A percentile compares a stretch with the other conserved stretches of the same genome.
Conservation (phyloP, 2,329 filamentous ascomycete genomes). For the Aureobasidium sp. region DNA sequence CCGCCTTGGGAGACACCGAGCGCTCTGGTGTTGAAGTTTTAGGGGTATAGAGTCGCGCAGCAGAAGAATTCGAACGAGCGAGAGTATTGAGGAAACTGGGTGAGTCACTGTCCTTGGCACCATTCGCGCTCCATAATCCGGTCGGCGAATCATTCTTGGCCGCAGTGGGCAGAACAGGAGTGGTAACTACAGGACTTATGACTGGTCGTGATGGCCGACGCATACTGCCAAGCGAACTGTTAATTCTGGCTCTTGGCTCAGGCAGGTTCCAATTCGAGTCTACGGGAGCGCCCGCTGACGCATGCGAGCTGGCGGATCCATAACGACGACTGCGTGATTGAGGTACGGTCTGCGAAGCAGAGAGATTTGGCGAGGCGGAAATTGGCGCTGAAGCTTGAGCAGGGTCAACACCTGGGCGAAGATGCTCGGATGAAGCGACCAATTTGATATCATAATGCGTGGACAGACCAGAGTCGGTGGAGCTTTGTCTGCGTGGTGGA, state of each 20-base stretch:
- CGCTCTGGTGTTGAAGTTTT: background rate
- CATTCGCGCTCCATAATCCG: background rate
- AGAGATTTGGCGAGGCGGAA: slow-evolving; percentile 26
- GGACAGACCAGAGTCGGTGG: slow-evolving; percentile 39
- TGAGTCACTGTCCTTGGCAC: background rate
- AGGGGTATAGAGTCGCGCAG: background rate
- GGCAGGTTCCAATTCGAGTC: slow-evolving; percentile 23
- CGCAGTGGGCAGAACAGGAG: slow-evolving; percentile 14
- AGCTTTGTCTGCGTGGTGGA: slow-evolving; percentile 33
- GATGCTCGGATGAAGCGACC: slow-evolving; percentile 67
- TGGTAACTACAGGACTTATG: slow-evolving; percentile 18
- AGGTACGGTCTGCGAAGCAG: slow-evolving; percentile 24
- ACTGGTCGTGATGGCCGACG: slow-evolving; percentile 30
- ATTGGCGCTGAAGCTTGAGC: slow-evolving; percentile 24
- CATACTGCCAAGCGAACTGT: slow-evolving; percentile 35
- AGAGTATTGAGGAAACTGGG: slow-evolving; percentile 2
- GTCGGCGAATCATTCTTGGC: background rate
- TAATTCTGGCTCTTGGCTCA: slow-evolving; percentile 28
- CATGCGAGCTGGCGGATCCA: slow-evolving; percentile 20
- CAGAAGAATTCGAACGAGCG: background rate
- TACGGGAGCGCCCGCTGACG: slow-evolving; percentile 21
- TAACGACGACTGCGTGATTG: slow-evolving; percentile 26
- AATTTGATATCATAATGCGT: slow-evolving; percentile 67
- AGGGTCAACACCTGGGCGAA: slow-evolving; percentile 48
- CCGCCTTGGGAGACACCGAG: background rate